phyloP scores from a whole-genome alignment of 805 yeast species.

The Nakazawaea ishiwadae region DNA sequence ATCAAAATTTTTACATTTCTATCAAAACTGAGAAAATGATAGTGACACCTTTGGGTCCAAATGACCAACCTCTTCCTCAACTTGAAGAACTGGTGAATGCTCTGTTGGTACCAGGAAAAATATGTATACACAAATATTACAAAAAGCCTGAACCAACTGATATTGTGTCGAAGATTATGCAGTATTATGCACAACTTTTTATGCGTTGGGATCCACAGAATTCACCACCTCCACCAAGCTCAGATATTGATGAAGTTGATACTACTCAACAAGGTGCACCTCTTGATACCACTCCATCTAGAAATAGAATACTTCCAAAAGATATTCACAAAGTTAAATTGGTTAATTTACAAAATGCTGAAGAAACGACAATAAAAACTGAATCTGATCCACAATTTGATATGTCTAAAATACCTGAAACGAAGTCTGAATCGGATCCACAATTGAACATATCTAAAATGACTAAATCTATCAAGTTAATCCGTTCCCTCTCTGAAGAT shows the following conservation, averaged over 20 bases:
- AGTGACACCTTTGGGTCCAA: slow-evolving; percentile 3
- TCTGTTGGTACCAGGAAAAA: not conserved
- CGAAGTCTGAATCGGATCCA: too few species aligned
- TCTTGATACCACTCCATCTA: too few species aligned
- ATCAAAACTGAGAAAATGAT: slow-evolving; percentile 1
- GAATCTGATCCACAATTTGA: too few species aligned
- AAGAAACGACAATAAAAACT: too few species aligned
- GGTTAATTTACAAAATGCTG: too few species aligned
- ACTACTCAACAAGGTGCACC: not conserved
- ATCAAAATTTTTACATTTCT: slow-evolving; percentile 9
- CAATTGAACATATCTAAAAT: too few species aligned
- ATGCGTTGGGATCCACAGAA: too few species aligned
- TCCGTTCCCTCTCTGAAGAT: too few species aligned
- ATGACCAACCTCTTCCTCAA: not conserved
- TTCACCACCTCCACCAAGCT: not conserved
- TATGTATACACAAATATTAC: not conserved
- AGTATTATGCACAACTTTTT: slow-evolving; percentile 1
- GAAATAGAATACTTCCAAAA: too few species aligned
- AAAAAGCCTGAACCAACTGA: not conserved
- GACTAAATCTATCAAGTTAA: too few species aligned
- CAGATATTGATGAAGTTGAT: not conserved
- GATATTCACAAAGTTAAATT: too few species aligned
- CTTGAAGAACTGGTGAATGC: slow-evolving; percentile 5
- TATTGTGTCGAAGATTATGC: slow-evolving; percentile 3
- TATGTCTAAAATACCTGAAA: too few species aligned